phyloP scores from a whole-genome alignment of 306 rosid species.

The Luffa acutangula region DNA sequence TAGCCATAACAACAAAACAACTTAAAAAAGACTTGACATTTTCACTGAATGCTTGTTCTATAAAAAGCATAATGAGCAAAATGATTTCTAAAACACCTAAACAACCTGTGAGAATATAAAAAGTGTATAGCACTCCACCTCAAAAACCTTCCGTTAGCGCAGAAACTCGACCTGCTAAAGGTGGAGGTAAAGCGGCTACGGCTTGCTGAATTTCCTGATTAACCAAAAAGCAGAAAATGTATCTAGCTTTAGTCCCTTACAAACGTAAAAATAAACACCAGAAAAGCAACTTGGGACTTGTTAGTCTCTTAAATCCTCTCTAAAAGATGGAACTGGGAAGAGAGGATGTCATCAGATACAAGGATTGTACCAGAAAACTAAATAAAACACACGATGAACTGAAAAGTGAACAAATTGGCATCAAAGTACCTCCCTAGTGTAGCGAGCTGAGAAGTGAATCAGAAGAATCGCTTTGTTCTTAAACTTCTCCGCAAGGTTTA shows the following conservation, averaged over 20 bases:
- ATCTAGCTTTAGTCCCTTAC: too few relatives aligned
- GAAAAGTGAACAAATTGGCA: neutral
- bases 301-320: neutral
- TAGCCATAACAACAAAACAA: constrained; percentile 18
- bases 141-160: constrained; percentile 50
- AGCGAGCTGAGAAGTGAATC: constrained; percentile 52
- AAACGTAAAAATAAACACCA: too few relatives aligned
- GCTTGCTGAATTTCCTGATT: constrained; percentile 83
- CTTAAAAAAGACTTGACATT: neutral
- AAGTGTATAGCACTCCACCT: neutral
- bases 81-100: neutral
- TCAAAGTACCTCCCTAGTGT: constrained; percentile 32
- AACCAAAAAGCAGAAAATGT: constrained; percentile 4
- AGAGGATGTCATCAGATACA: neutral
- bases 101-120: neutral
- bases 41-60: neutral
- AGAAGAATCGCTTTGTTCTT: constrained; percentile 52
- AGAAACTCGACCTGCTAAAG: constrained; percentile 17
- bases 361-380: neutral
- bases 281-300: neutral
- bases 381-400: neutral
- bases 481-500: constrained; percentile 51
- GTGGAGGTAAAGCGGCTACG: constrained; percentile 37
- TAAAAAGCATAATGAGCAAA: neutral
- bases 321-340: neutral